These are phyloP conservation scores for Leccinum rimulosum DNA, from an alignment of 768 basidiomycete genomes.

Conservation along the genomic window DNA sequence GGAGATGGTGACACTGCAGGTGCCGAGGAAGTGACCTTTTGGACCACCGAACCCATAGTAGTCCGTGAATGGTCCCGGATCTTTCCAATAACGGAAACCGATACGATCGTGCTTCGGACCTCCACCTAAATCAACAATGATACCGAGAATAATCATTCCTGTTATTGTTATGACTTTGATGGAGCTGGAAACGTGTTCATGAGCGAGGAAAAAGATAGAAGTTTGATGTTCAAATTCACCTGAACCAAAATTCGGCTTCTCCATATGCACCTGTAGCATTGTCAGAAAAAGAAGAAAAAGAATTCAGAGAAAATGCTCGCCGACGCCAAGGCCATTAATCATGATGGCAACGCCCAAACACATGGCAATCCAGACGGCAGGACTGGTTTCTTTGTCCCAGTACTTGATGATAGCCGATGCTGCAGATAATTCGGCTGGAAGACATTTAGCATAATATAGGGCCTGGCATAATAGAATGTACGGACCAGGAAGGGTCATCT, in stretches of 20 bases:
- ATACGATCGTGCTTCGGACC: constrained; percentile 50
- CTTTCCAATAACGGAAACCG: constrained; percentile 42
- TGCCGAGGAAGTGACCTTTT: constrained; percentile 50
- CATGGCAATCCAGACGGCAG: constrained; percentile 52
- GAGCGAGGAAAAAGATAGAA: not conserved
- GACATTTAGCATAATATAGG: constrained; percentile 1
- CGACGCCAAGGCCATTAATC: constrained; percentile 44
- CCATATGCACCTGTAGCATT: constrained; percentile 33
- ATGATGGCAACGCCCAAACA: constrained; percentile 48
- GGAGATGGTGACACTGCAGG: constrained; percentile 52
- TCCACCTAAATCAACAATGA: constrained; percentile 50
- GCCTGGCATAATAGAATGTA: not conserved
- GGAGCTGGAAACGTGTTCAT: constrained; percentile 27
- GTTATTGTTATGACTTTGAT: constrained; percentile 50
- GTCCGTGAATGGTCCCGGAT: constrained; percentile 57
- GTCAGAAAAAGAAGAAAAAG: not conserved
- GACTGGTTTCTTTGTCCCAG: constrained; percentile 40
- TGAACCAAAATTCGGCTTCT: constrained; percentile 47
- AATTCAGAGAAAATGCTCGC: constrained; percentile 11
- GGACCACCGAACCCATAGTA: constrained; percentile 38
- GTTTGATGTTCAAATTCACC: constrained; percentile 10
- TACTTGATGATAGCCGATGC: constrained; percentile 49
- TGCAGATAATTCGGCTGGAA: constrained; percentile 45
- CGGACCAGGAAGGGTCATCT: constrained; percentile 29
- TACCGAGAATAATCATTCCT: constrained; percentile 41